Conservation (phyloP, 257 asterid species). For the Paulownia fortunei region DNA sequence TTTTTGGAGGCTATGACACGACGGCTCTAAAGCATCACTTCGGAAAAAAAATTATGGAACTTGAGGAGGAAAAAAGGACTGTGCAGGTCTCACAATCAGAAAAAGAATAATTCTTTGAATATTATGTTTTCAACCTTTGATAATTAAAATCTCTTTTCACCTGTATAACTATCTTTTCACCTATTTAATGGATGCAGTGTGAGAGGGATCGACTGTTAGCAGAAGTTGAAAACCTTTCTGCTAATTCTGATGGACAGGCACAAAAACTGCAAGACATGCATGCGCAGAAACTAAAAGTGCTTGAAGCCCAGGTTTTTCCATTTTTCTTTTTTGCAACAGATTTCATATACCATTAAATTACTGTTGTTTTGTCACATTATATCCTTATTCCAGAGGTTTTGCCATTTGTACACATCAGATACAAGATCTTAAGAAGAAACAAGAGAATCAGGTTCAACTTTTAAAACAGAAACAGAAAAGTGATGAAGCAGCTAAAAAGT, state of each 20-base stretch:
- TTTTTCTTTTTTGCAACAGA: background rate
- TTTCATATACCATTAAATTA: background rate
- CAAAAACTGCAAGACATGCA: constrained; percentile 88
- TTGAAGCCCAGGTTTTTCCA: constrained; percentile 80
- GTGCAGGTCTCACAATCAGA: constrained; percentile 67
- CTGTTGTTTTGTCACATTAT: background rate
- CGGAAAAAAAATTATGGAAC: constrained; percentile 90
- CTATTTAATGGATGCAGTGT: constrained; percentile 48
- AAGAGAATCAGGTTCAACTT: constrained; percentile 94
- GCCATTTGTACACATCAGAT: constrained; percentile 53
- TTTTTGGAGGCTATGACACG: constrained; percentile 81
- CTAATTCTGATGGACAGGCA: constrained; percentile 89
- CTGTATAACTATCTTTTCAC: constrained; percentile 4
- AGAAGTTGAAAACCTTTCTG: constrained; percentile 92
- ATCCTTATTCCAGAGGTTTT: constrained; percentile 17
- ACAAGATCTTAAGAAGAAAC: constrained; percentile 97
- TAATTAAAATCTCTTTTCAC: constrained; percentile 16
- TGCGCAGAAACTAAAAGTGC: constrained; percentile 79
- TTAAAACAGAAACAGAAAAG: constrained; percentile 96
- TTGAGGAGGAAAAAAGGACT: constrained; percentile 91
- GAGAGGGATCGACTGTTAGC: constrained; percentile 87
- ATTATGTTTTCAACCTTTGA: background rate
- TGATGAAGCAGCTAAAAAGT: constrained; percentile 91
- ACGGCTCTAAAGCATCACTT: constrained; percentile 94
- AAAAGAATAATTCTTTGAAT: background rate